Base-by-base conservation (phyloP, 1,284 basidiomycete genomes). In the Malassezia restricta region DNA sequence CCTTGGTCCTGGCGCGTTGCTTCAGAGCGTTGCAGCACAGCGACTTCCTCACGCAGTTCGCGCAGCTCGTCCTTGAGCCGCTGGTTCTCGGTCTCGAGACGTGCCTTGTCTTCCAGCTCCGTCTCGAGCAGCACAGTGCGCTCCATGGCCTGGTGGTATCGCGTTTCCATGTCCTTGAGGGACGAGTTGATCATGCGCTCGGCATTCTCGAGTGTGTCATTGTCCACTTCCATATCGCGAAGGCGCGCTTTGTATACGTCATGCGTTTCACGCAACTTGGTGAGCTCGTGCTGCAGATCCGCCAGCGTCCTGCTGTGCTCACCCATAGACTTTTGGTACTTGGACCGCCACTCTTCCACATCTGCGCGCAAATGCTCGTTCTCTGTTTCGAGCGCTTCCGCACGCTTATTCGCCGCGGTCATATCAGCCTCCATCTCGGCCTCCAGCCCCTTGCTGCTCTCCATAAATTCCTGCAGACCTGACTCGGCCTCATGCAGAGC, bases 51-150 rank as follows among this genome's bases (percentile, higher is more conserved):
- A 60, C 83, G 85, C 56, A 86, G 82, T 76, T 90, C 87, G 81
- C 90, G 77, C 30, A 96, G 76, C 71, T 96, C 90, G 70, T 98
- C 94, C 74, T 84, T 90, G 51, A 94, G 74, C 40, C 94, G 79
- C 75, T 98, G 94, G 47, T 80, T 82, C 68, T 94, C 87, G 74
- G 94, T 91, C 70, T 96, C 90, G 33, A 95, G 72, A 57, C 79
- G 83, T 3, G 87, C 84, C 75, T 91, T 92, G 74, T 85, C 85
- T 40, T 95, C 77, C n/a, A 98, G 77, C 71, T 99, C 94, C 64
- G 96, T 88, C 74, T 99, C 94, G 31, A 98, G 79, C 40, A 98
- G 76, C 43, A 94, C 95, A 75, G 95, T 96, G 76, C 95, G 87
- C 75, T 99, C 94, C 45, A 98, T 78, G 1, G 86, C 85, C 55